Percentiles rank a stretch among this genome's conserved stretches.
Conservation (phyloP, 116 monocot species). For the Cymodocea nodosa region DNA sequence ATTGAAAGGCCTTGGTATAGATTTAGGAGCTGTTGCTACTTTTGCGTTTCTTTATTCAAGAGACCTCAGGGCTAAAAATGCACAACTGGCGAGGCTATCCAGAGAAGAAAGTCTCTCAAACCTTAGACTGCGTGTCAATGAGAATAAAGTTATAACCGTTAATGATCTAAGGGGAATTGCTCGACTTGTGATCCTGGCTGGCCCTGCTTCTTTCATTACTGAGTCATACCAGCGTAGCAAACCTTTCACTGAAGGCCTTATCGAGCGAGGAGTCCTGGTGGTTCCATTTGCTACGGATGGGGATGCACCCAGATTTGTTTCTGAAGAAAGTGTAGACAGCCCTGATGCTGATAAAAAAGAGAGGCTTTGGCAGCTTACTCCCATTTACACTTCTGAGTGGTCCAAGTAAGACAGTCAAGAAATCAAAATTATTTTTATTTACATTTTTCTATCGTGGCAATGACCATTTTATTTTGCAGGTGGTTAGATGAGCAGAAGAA, state of each 20-base stretch:
- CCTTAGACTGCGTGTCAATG: conserved; percentile 53
- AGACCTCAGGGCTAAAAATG: conserved; percentile 64
- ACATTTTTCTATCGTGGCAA: not conserved
- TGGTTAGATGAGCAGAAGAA: conserved; percentile 95
- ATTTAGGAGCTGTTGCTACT: conserved; percentile 55
- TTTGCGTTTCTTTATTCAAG: conserved; percentile 79
- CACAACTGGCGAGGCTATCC: conserved; percentile 59
- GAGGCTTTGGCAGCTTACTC: conserved; percentile 80
- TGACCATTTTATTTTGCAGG: conserved; percentile 18
- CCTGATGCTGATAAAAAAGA: conserved; percentile 22
- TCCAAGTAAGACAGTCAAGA: conserved; percentile 41
- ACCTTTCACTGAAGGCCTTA: conserved; percentile 41
- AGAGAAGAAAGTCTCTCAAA: conserved; percentile 84
- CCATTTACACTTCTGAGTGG: conserved; percentile 63
- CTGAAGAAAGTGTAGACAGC: conserved; percentile 13
- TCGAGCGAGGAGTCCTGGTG: conserved; percentile 71
- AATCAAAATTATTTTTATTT: not conserved
- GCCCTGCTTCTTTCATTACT: conserved; percentile 52
- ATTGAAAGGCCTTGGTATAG: conserved; percentile 59
- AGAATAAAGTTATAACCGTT: conserved; percentile 45
- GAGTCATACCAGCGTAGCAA: conserved; percentile 64
- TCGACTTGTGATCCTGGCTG: conserved; percentile 77
- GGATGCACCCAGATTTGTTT: conserved; percentile 19
- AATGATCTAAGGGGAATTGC: conserved; percentile 60
- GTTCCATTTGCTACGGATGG: conserved; percentile 78